phyloP scores from a whole-genome alignment of 306 rosid species.

The Herpetospermum pedunculosum region DNA sequence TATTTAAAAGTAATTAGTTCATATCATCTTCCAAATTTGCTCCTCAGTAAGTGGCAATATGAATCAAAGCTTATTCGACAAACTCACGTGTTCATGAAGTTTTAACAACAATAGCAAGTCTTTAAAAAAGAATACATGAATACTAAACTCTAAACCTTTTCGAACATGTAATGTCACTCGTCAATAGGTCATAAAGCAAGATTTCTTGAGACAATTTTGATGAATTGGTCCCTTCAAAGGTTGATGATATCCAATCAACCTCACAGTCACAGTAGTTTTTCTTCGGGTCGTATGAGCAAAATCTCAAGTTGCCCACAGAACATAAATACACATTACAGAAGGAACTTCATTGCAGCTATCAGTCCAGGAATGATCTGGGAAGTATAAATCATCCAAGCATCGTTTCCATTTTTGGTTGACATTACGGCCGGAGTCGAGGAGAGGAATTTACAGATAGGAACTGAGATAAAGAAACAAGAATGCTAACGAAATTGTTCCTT shows the following conservation, averaged over 20 bases:
- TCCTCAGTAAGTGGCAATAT: neutral
- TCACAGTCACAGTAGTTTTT: neutral
- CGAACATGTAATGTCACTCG: neutral
- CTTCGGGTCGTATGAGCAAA: neutral
- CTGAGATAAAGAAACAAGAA: constrained; percentile 8
- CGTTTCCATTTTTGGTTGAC: neutral
- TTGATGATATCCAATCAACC: neutral
- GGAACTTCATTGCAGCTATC: neutral
- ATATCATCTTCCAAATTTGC: neutral
- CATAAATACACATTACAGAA: neutral
- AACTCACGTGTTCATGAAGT: neutral
- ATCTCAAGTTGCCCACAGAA: neutral
- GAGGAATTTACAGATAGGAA: constrained; percentile 18
- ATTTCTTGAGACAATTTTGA: neutral
- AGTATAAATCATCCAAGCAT: neutral
- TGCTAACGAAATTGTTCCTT: constrained; percentile 24
- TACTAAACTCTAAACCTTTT: neutral
- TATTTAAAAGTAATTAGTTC: neutral
- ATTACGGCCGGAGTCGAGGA: constrained; percentile 11
- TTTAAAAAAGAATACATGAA: neutral
- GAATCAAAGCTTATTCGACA: neutral
- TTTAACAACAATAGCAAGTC: neutral
- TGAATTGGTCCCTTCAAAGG: too few relatives aligned
- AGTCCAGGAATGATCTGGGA: neutral
- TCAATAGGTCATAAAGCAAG: neutral